Evolutionary conservation across 2,329 filamentous ascomycete genomes (phyloP), one percentile per base, ranked within the genome.

Genomic region (Colletotrichum nymphaeae): DNA sequence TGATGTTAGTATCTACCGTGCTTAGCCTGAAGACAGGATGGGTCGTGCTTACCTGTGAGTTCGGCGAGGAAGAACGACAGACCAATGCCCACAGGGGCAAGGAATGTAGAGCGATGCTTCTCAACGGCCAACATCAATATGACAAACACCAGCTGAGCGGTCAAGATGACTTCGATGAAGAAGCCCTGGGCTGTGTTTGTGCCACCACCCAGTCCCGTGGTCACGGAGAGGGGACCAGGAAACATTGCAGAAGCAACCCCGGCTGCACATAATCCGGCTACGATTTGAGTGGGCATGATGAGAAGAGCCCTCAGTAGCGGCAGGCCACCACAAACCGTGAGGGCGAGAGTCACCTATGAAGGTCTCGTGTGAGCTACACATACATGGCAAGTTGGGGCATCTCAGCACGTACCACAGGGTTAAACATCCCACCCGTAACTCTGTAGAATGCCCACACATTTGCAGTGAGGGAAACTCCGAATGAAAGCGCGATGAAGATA

Each of bases 51-150:
- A 80, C 80, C 83, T 49, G 80, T 81, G 63, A 87, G 79, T 78
- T 88, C 83, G 5, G 84, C 83, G 56, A 94, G 87, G 80, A 95
- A 94, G 66, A 95, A 86, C 0, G 92, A 86, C 2, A 94, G 81
- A 1, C 93, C 93, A 76, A 95, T 94, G 14, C 91, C 92, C 4
- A 95, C 83, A 0, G 93, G 93, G 0, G 93, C 93, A 1, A 94
- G 83, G 78, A 88, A 94, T 0, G 93, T 95, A 2, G 90, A 90
- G 57, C 91, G 91, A 80, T 94, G 92, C 83, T 95, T 94, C 79
- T 94, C 92, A 4, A 90, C 89, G 0, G 92, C 92, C 57, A 94
- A 86, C 88, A 94, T 92, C 80, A 91, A 89, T 35, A 93, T 89
- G 3, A 91, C 88, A 66, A 93, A 84, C 8, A 93, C 87, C 11